These are phyloP conservation scores for Xylaria sp. DNA, from an alignment of 495 filamentous ascomycete species.

Conservation along the genomic window DNA sequence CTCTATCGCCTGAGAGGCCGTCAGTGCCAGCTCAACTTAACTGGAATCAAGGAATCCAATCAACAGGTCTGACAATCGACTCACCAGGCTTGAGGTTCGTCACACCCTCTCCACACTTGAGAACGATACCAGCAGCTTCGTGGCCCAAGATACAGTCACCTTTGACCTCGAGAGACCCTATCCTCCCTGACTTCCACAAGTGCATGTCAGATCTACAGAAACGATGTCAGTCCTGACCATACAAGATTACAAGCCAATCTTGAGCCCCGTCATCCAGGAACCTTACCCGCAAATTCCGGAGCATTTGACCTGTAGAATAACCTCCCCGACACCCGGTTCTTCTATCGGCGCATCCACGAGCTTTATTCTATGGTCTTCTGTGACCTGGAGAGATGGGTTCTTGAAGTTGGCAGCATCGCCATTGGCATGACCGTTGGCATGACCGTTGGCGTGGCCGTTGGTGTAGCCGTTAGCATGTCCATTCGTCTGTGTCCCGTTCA, in stretches of 20 bases:
- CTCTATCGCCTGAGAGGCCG: slow-evolving; percentile 49
- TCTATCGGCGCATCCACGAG: slow-evolving; percentile 58
- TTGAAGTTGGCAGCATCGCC: slow-evolving; percentile 30
- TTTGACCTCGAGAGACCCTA: slow-evolving; percentile 54
- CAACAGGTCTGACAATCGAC: slow-evolving; percentile 24
- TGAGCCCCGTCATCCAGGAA: neutral
- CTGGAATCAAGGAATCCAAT: neutral
- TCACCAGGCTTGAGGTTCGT: slow-evolving; percentile 47
- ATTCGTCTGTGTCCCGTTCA: slow-evolving; percentile 23
- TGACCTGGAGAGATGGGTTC: slow-evolving; percentile 64
- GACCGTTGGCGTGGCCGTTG: slow-evolving; percentile 32
- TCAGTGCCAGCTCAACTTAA: neutral
- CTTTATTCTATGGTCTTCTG: slow-evolving; percentile 61
- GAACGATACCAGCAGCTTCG: slow-evolving; percentile 56
- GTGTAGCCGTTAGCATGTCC: slow-evolving; percentile 29
- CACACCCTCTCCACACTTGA: slow-evolving; percentile 53
- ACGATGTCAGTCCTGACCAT: slow-evolving; percentile 16
- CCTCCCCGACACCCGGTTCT: slow-evolving; percentile 54
- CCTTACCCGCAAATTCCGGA: slow-evolving; percentile 57
- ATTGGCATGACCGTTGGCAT: slow-evolving; percentile 23
- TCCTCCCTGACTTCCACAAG: slow-evolving; percentile 56
- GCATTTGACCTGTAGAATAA: slow-evolving; percentile 58
- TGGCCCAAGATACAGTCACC: slow-evolving; percentile 57
- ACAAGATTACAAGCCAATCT: neutral
- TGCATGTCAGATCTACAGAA: slow-evolving; percentile 45